A percentile compares a stretch with the other conserved stretches of the same genome.
phyloP scores from a whole-genome alignment of 2,329 filamentous ascomycete species.

The Penicillium polonicum region DNA sequence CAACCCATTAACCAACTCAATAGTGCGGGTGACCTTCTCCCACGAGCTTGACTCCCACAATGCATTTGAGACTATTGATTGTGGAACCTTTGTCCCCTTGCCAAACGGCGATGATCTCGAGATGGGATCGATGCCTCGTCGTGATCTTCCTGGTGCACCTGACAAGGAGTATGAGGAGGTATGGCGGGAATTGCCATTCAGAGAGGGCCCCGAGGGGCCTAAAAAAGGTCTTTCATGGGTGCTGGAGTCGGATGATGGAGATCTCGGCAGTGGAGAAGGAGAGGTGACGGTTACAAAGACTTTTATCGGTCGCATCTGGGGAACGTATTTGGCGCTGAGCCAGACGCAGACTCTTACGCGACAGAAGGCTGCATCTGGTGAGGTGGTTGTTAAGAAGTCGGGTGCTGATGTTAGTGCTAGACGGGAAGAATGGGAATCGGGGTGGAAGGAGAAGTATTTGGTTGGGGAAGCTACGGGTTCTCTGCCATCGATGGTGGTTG shows the following conservation, averaged over 20 bases:
- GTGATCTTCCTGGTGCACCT: constrained; percentile 34
- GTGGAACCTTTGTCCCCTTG: constrained; percentile 39
- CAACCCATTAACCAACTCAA: background rate
- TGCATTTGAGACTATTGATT: constrained; percentile 35
- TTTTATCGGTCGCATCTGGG: constrained; percentile 34
- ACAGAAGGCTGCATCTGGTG: constrained; percentile 7
- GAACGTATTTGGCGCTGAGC: constrained; percentile 30
- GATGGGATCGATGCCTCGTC: constrained; percentile 40
- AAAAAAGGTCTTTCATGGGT: constrained; percentile 30
- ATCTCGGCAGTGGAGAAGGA: constrained; percentile 13
- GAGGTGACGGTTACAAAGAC: constrained; percentile 26
- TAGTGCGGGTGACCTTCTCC: constrained; percentile 40
- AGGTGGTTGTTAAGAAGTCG: constrained; percentile 17
- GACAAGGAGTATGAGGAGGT: constrained; percentile 62
- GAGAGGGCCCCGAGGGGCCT: constrained; percentile 29
- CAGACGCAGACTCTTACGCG: constrained; percentile 25
- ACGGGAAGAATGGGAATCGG: constrained; percentile 29
- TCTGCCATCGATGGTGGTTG: constrained; percentile 24
- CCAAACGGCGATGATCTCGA: constrained; percentile 45
- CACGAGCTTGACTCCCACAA: constrained; percentile 42
- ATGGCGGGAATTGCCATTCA: constrained; percentile 54
- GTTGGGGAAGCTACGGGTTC: constrained; percentile 13
- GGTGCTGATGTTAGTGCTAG: constrained; percentile 31
- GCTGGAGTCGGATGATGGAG: constrained; percentile 26
- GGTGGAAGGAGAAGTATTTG: constrained; percentile 21